Evolutionary conservation across 495 filamentous ascomycete species (phyloP), one percentile per base, ranked within the genome.

Genomic region (Beverwykella pulmonaria): DNA sequence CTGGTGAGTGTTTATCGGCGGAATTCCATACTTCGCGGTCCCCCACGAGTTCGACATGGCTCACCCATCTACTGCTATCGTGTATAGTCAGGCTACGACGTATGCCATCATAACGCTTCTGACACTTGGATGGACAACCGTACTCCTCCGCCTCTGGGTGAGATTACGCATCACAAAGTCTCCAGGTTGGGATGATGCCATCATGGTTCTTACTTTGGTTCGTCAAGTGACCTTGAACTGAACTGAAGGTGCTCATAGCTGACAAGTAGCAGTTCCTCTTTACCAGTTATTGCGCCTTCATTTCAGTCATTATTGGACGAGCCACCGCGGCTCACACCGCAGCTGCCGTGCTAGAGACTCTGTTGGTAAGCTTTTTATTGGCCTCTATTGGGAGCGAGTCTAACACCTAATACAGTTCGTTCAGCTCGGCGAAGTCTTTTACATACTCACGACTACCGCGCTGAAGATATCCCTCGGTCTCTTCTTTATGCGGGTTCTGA

Each of bases 381-480:
- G 8, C 17, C 23, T 4, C 19, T 15, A 23, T 7, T 22, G 8
- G 0, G 12, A 3, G 23, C 2, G 47, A 22, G 17, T 23, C 65
- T 61, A 27, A 56, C 12, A 36, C n/a, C n/a, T 19, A 5, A 26
- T 52, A 4, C 52, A 75, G 73, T 73, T 63, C 19, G 29, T 74
- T 1, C 50, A 73, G 39, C 53, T 76, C 32, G 74, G 74, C 53
- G 77, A 79, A 55, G 59, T 73, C 47, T 76, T 78, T 65, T 81
- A 80, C 65, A 69, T 79, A 36, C 60, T 78, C 47, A 68, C 69
- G 15, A 79, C 76, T 59, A 71, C 71, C 30, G 52, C 75, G 5
- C 54, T 79, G 19, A 83, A 83, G 66, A 59, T 79, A 26, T 76
- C 78, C 44, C 77, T 83, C 60, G 78, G 74, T 26, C 66, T 77